phyloP scores from a whole-genome alignment of 176 grass and related monocot species.

The Neostapfia colusana region DNA sequence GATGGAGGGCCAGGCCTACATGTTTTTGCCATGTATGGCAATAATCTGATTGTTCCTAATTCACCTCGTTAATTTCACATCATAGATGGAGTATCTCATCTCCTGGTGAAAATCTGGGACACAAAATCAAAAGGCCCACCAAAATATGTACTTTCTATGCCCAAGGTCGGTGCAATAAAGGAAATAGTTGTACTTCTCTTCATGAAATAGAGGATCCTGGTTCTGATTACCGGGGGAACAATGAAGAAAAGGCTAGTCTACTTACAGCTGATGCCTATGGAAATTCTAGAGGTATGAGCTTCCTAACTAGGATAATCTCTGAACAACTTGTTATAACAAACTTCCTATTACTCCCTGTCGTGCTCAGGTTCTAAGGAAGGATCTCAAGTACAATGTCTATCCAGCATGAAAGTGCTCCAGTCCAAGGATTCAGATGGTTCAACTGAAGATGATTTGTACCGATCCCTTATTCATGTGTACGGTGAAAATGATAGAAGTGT shows the following conservation, averaged over 20 bases:
- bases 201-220: constrained; percentile 47
- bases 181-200: constrained; percentile 52
- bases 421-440: constrained; percentile 26
- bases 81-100: constrained; percentile 51
- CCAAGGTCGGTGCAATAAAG: constrained; percentile 57
- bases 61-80: constrained; percentile 26
- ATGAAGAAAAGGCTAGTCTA: constrained; percentile 36
- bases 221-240: constrained; percentile 19
- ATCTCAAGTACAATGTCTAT: constrained; percentile 30
- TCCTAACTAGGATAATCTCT: constrained; percentile 27
- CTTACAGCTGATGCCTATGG: constrained; percentile 38
- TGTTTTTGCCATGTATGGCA: constrained; percentile 1
- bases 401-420: constrained; percentile 26
- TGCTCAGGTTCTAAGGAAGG: constrained; percentile 50
- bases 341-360: constrained; percentile 37
- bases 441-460: constrained; percentile 9
- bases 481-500: constrained; percentile 36
- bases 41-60: constrained; percentile 16
- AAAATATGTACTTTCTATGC: constrained; percentile 47
- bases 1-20: neutral
- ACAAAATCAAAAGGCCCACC: constrained; percentile 25
- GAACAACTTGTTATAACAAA: constrained; percentile 23
- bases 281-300: constrained; percentile 39
- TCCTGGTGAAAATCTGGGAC: constrained; percentile 36
- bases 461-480: constrained; percentile 54